Percentiles rank a stretch among this genome's conserved stretches.
These are phyloP conservation scores for Lentinula aciculospora DNA, from an alignment of 768 basidiomycete species.

Conservation along the genomic window DNA sequence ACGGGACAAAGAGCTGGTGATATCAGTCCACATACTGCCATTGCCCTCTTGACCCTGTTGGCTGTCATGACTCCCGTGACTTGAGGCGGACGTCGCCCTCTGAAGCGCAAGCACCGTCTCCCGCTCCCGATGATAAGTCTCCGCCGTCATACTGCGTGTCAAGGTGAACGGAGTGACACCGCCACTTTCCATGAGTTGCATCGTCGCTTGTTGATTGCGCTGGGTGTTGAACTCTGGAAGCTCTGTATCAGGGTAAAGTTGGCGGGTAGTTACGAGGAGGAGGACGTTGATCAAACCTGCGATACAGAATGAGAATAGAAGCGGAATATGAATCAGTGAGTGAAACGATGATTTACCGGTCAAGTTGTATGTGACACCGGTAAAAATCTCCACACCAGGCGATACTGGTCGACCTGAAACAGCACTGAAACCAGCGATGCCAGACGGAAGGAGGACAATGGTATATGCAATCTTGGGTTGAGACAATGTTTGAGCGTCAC, in stretches of 20 bases:
- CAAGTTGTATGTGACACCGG: slow-evolving; percentile 17
- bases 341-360: slow-evolving; percentile 12
- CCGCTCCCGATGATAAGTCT: background rate
- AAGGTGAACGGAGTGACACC: slow-evolving; percentile 17
- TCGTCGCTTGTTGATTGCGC: slow-evolving; percentile 8
- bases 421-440: slow-evolving; percentile 11
- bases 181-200: slow-evolving; percentile 4
- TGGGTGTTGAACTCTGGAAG: slow-evolving; percentile 19
- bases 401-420: slow-evolving; percentile 13
- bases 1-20: background rate
- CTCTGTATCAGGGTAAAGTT: slow-evolving; percentile 17
- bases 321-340: no score
- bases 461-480: slow-evolving; percentile 16
- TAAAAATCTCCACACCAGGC: slow-evolving; percentile 10
- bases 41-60: background rate
- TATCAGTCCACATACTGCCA: background rate
- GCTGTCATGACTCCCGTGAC: background rate
- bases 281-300: slow-evolving; percentile 24
- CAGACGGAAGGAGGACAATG: slow-evolving; percentile 14
- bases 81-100: background rate
- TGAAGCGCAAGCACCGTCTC: background rate
- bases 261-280: slow-evolving; percentile 20
- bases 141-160: background rate
- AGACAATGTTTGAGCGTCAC: background rate
- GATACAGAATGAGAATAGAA: background rate